phyloP scores from a whole-genome alignment of 2,329 filamentous ascomycete genomes.

The Colletotrichum chrysophilum region DNA sequence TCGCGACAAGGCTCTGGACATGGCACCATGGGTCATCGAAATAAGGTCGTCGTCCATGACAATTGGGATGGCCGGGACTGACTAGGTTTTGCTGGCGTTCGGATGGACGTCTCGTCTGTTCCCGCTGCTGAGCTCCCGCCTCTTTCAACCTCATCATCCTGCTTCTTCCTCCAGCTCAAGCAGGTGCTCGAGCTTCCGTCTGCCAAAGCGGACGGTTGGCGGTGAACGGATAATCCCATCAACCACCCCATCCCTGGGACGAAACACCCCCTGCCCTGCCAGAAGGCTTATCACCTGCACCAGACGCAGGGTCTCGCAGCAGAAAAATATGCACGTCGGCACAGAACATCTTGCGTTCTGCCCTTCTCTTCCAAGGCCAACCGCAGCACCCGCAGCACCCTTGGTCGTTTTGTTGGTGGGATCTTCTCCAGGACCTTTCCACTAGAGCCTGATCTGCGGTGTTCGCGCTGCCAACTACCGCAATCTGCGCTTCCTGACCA shows the following conservation, averaged over 20 bases:
- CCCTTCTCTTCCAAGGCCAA: neutral
- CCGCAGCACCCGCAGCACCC: neutral
- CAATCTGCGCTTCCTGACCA: neutral
- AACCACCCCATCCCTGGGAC: neutral
- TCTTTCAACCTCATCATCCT: neutral
- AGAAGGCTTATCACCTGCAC: neutral
- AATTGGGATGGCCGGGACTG: neutral
- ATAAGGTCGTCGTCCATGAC: neutral
- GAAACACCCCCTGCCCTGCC: neutral
- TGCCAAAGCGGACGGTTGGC: neutral
- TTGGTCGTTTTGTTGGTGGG: neutral
- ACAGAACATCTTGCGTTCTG: neutral
- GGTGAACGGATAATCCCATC: neutral
- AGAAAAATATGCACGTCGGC: neutral
- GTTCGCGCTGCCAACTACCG: neutral
- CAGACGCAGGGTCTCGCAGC: neutral
- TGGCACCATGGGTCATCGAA: neutral
- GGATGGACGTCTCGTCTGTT: neutral
- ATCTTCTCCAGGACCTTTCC: neutral
- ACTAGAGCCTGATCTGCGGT: neutral
- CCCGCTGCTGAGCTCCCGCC: neutral
- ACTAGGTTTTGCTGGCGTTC: neutral
- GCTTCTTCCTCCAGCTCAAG: neutral
- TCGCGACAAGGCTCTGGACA: neutral
- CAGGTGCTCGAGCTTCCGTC: neutral